Evolutionary conservation across 805 yeast genomes (phyloP).

Genomic region (Nakazawaea siamensis): DNA sequence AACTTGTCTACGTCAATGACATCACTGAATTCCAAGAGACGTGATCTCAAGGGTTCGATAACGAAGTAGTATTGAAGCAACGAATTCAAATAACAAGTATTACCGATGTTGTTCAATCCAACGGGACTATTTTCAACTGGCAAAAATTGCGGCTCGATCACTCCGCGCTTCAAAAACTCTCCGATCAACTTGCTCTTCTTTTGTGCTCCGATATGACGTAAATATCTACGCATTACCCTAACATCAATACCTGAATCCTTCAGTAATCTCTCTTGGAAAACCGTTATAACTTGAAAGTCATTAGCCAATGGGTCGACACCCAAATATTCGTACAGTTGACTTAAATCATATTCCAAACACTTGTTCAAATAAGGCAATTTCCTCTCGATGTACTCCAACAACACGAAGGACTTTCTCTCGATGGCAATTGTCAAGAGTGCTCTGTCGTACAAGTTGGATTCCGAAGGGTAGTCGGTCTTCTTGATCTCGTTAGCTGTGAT

Average conservation of each 20-base stretch:
- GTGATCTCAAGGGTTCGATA: conserved; percentile 69
- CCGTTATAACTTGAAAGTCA: conserved; percentile 47
- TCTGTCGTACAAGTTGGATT: conserved; percentile 35
- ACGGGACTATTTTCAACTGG: conserved; percentile 76
- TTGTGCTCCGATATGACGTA: conserved; percentile 45
- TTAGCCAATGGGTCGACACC: conserved; percentile 42
- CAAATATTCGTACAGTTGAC: conserved; percentile 36
- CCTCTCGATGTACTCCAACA: conserved; percentile 46
- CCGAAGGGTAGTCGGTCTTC: conserved; percentile 39
- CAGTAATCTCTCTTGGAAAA: conserved; percentile 38
- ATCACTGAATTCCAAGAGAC: conserved; percentile 48
- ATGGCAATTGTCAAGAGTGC: conserved; percentile 58
- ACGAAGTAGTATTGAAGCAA: conserved; percentile 85
- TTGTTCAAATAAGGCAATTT: conserved; percentile 25
- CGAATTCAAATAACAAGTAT: conserved; percentile 91
- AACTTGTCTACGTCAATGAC: conserved; percentile 17
- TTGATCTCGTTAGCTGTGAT: conserved; percentile 68
- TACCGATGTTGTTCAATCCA: conserved; percentile 91
- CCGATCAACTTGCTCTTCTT: conserved; percentile 48
- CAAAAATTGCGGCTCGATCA: conserved; percentile 47
- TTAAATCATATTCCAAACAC: conserved; percentile 6
- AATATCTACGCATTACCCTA: conserved; percentile 45
- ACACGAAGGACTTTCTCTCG: conserved; percentile 44
- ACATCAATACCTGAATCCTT: conserved; percentile 38
- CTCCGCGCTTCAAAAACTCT: conserved; percentile 53